Base-by-base conservation (phyloP, 768 basidiomycete genomes). In the Kwoniella dejecticola region DNA sequence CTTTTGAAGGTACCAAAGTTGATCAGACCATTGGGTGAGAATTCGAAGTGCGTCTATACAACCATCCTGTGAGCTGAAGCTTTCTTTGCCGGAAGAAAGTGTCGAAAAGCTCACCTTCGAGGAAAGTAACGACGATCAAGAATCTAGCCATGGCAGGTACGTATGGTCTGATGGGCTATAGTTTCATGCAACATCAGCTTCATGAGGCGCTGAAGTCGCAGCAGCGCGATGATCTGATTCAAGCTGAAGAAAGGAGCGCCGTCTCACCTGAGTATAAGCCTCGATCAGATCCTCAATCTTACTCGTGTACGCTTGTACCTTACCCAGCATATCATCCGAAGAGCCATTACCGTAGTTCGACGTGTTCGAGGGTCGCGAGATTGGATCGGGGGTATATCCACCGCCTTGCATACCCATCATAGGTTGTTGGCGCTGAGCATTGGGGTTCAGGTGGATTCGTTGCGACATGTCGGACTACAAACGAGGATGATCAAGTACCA, bases 1-100 rank as follows among this genome's bases (percentile, higher is more conserved):
- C 95, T 87, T 88, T 79, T 97, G 91, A 72, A 99, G 83, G 80
- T 97, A 99, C 91, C 95, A 99, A 56, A 96, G 85, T 81, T 99
- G 96, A 82, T 99, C 96, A 48, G 85, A 78, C 92, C 93, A 98
- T 79, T 98, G 95, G 2, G 92, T 90, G 62, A 90, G 55, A 75
- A 98, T 98, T 66, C 96, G 83, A 73, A 95, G 80, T 8, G 96
- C 91, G 77, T 99, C 96, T 75, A 27, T 44, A 38, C 2, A 7
- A 31, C 21, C 30, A 8, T n/a, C 26, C 7, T 1, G 19, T 66
- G 47, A 62, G 56, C 17, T 48, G n/a, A n/a, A n/a, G n/a, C n/a
- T n/a, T n/a, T n/a, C n/a, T n/a, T n/a, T n/a, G n/a, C n/a, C n/a
- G n/a, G n/a, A n/a, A n/a, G n/a, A n/a, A n/a, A n/a, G 19, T 26